Percentiles rank a stretch among this genome's conserved stretches.
phyloP scores from a whole-genome alignment of 139 green algal species.

The Chlamydomonas schloesseri region DNA sequence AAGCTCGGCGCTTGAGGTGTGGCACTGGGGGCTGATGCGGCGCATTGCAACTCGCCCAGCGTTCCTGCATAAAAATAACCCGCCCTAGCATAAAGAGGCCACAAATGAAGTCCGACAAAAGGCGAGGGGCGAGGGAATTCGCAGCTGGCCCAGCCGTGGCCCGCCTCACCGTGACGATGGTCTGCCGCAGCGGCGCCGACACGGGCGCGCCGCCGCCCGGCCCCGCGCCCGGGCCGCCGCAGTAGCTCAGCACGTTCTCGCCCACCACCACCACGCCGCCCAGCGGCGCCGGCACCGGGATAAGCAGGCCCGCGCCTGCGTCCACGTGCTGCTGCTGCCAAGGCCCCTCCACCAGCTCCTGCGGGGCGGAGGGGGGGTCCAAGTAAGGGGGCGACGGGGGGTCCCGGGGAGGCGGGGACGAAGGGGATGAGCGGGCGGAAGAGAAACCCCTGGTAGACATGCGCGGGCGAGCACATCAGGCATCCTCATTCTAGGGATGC shows the following conservation, averaged over 20 bases:
- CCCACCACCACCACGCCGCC: slow-evolving; percentile 91
- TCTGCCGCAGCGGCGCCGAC: slow-evolving; percentile 53
- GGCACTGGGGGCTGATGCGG: too few species aligned
- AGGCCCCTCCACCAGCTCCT: slow-evolving; percentile 85
- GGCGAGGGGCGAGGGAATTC: too few species aligned
- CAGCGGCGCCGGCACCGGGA: slow-evolving; percentile 84
- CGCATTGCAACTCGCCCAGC: too few species aligned
- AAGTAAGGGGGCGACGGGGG: too few species aligned
- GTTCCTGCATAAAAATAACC: too few species aligned
- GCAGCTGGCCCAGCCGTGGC: too few species aligned
- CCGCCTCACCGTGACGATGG: slow-evolving; percentile 50
- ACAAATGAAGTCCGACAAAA: too few species aligned
- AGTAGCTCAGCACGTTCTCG: slow-evolving; percentile 86
- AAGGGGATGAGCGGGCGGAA: not conserved
- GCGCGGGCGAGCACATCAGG: too few species aligned
- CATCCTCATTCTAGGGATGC: too few species aligned
- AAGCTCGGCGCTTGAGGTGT: too few species aligned
- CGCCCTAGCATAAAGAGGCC: too few species aligned
- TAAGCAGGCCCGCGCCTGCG: slow-evolving; percentile 77
- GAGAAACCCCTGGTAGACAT: too few species aligned
- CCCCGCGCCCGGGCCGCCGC: slow-evolving; percentile 50
- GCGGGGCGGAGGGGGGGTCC: slow-evolving; percentile 7
- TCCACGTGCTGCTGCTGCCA: slow-evolving; percentile 91
- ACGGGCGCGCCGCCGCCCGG: slow-evolving; percentile 4
- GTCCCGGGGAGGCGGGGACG: not conserved